Base-by-base conservation (phyloP, 257 asterid genomes). In the Penstemon davidsonii region DNA sequence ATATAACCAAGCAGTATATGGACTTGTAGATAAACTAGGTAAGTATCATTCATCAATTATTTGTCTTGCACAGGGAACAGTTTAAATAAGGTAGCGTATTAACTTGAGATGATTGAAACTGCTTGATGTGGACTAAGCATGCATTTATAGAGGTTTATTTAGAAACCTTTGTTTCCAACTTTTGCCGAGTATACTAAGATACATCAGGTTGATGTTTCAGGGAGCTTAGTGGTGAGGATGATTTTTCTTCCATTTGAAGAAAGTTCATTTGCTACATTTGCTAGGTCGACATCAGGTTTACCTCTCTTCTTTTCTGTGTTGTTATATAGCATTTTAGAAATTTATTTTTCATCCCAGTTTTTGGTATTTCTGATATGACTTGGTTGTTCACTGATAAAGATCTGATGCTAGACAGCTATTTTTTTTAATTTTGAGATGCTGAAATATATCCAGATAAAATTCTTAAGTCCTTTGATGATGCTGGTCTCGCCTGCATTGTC, bases 241-340 rank as follows among this genome's bases (percentile, higher is more conserved):
- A 80, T 94, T 68, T 91, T 94, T 76, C 96, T 91, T 43, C 99
- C 99, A 37, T 94, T 94, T 74, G 98, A 94, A 79, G 99, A 94
- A 81, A 94, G 98, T 81, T 89, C 96, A 10, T 91, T 86, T 68
- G 75, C 84, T 67, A 86, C 98, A 47, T 94, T 94, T 86, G 99
- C 96, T 84, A 91, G 93, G 95, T 94, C 91, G 64, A 90, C 95
- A 67, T 83, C 96, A 94, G 96, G 99, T 94, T 82, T 85, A 83
- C 72, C 69, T 82, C 96, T 64, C 67, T 61, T 77, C 84, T 72
- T 79, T 55, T 69, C 57, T 64, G 65, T 66, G 42, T 71, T 70
- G 5, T 60, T 25, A 7, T 61, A 15, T 59, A 53, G 53, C 63
- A 67, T 55, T 5, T 38, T 44, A n/a, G 63, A 37, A 66, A 60